Base-by-base conservation (phyloP, 139 green algal genomes). In the Dunaliella sp. region DNA sequence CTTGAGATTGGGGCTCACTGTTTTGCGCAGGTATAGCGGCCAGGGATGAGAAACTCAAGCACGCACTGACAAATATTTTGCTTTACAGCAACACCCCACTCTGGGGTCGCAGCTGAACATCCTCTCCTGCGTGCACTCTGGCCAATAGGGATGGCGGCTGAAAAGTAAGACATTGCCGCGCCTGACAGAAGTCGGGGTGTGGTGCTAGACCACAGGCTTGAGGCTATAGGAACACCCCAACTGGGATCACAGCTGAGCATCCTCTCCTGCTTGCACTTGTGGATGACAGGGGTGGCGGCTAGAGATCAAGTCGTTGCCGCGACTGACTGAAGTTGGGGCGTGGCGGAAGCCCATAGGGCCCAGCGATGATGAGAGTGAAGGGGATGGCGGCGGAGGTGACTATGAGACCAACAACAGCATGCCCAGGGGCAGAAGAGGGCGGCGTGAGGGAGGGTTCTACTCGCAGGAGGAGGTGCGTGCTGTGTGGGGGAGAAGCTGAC, bases 211-310 rank as follows among this genome's bases (percentile, higher is more conserved):
- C 74, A 79, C 12, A 21, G n/a, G 74, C n/a, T n/a, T n/a, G n/a
- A n/a, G n/a, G n/a, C n/a, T n/a, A n/a, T n/a, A n/a, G n/a, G n/a
- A n/a, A n/a, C n/a, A n/a, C n/a, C n/a, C n/a, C n/a, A n/a, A n/a
- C n/a, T n/a, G n/a, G n/a, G n/a, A n/a, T n/a, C n/a, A n/a, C n/a
- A n/a, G n/a, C n/a, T n/a, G n/a, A n/a, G n/a, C n/a, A n/a, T n/a
- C n/a, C n/a, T n/a, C n/a, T n/a, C n/a, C n/a, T n/a, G n/a, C n/a
- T n/a, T n/a, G n/a, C n/a, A n/a, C n/a, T n/a, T n/a, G n/a, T n/a
- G n/a, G n/a, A n/a, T n/a, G n/a, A 80, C 84, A 94, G 88, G 93
- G 93, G 30, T 95, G 93, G 93, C 86, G 93, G 1, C 48, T 95
- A 31, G 90, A 94, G 82, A 88, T 95, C 12, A 89, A 92, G 36